phyloP scores from a whole-genome alignment of 345 rosid genomes.

The Eucalyptus marginata region DNA sequence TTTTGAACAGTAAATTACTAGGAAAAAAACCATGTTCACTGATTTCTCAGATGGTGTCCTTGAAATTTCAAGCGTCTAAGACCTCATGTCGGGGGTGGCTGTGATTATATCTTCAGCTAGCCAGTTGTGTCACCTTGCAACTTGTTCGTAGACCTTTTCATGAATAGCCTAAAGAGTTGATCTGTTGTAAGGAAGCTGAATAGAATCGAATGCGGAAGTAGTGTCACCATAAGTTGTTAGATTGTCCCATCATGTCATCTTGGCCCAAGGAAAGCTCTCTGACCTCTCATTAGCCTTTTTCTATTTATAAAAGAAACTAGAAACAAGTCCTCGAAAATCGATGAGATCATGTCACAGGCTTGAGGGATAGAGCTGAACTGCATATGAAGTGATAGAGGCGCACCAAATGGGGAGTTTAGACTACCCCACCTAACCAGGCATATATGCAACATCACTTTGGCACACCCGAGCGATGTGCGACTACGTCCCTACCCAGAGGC shows the following conservation, averaged over 20 bases:
- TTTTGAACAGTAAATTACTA: neutral
- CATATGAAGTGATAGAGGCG: neutral
- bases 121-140: neutral
- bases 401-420: neutral
- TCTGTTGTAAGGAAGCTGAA: neutral
- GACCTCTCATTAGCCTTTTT: neutral
- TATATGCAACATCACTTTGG: neutral
- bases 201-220: neutral
- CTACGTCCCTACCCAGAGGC: neutral
- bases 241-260: neutral
- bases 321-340: neutral
- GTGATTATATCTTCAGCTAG: neutral
- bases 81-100: neutral
- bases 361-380: neutral
- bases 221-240: neutral
- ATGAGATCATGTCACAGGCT: neutral
- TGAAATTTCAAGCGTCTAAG: neutral
- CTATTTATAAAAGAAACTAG: neutral
- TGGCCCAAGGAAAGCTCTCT: neutral
- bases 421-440: neutral
- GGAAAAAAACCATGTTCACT: neutral
- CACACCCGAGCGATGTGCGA: neutral
- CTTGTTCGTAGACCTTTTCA: neutral
- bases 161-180: neutral
- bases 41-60: neutral